Base-by-base conservation (phyloP, 164 flowering plant species). In the Vitis rupestris region DNA sequence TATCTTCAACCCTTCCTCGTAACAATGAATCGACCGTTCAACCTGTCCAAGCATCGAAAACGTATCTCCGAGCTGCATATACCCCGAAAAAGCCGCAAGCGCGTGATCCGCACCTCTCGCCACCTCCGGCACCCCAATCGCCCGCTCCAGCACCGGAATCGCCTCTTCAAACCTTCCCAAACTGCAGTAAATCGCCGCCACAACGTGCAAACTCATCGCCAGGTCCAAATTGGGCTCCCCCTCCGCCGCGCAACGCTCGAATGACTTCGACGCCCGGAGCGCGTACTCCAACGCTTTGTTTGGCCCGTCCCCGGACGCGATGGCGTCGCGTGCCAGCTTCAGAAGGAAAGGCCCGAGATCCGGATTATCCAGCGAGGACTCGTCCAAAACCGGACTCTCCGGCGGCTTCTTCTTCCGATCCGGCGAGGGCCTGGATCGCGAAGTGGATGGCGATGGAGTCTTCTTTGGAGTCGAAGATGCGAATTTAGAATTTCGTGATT, bases 21-120 rank as follows among this genome's bases (percentile, higher is more conserved):
- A 96, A 68, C 88, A 85, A 10, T 74, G 84, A 37, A 96, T 87
- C 8, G 95, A 87, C 65, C 83, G 83, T 76, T 93, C 98, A 44
- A 90, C 82, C 76, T 88, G 89, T 0, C 97, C 99, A 1, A 96
- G 84, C 99, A 93, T 93, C 53, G 97, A 91, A 69, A 80, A 86
- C 66, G 99, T 93, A 67, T 96, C 99, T 1, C 99, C 99, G 2
- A 96, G 79, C 83, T 96, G 99, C 99, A 96, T 96, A 70, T 86
- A 80, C 52, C 99, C 99, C 0, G 97, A 91, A 71, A 96, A 96
- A 30, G 86, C 88, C 0, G 98, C 99, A 3, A 96, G 87, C 23
- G 98, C 95, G 76, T 96, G 95, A 74, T 96, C 97, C 62, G 92
- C 73, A 2, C 98, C 99, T 27, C 83, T 73, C 8, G 53, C 3